Conservation (phyloP, 73 alveolate genomes). For the Uronychia binucleata region DNA sequence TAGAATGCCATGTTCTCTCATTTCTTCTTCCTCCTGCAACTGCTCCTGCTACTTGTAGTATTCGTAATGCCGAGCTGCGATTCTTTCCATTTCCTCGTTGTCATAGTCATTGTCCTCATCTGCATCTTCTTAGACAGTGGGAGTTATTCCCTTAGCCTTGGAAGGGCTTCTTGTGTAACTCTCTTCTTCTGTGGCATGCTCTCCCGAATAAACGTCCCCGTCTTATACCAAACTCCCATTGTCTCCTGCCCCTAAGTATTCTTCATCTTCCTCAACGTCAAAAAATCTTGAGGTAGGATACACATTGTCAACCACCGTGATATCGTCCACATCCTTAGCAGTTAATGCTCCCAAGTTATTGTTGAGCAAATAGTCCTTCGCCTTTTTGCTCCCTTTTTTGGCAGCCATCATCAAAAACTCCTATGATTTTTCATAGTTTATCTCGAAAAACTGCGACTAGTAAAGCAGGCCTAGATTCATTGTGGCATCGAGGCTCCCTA, state of each 20-base stretch:
- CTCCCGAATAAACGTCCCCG: no score
- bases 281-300: neutral
- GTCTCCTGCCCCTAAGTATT: neutral
- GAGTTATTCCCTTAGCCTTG: no score
- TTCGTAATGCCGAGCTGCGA: no score
- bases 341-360: neutral
- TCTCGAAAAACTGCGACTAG: neutral
- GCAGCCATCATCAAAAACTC: constrained; percentile 2
- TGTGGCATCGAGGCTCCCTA: constrained; percentile 76
- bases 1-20: no score
- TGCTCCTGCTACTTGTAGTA: no score
- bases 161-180: no score
- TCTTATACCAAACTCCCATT: no score
- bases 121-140: no score
- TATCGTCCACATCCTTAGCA: neutral
- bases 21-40: no score
- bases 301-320: neutral
- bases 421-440: neutral
- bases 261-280: neutral
- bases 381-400: neutral
- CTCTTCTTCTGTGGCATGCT: no score
- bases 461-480: constrained; percentile 44
- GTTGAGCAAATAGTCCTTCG: neutral
- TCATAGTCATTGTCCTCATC: no score
- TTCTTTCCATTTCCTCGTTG: no score